Percentiles rank a stretch among this genome's conserved stretches.
These are phyloP conservation scores for Fusarium anthophilum DNA, from an alignment of 2,329 filamentous ascomycete species.

Conservation along the genomic window DNA sequence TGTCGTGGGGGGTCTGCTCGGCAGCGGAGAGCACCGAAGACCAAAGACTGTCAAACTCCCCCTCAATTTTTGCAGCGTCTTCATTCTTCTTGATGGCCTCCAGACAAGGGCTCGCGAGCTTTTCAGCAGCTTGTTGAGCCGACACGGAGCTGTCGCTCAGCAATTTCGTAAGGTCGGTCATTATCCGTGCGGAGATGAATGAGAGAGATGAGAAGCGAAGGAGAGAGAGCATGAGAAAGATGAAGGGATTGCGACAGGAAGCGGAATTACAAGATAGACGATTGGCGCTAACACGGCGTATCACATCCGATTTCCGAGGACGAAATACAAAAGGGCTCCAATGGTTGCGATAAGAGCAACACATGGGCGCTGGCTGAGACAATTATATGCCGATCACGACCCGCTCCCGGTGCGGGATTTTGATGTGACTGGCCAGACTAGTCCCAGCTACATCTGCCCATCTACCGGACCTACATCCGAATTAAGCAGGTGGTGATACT, in stretches of 20 bases:
- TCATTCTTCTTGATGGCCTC: conserved; percentile 16
- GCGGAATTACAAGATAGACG: background rate
- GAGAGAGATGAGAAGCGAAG: background rate
- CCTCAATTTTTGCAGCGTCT: conserved; percentile 13
- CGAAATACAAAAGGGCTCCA: conserved; percentile 9
- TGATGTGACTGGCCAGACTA: conserved; percentile 11
- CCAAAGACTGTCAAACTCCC: conserved; percentile 25
- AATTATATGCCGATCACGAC: conserved; percentile 29
- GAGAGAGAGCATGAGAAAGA: background rate
- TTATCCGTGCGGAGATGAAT: background rate
- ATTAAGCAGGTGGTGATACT: conserved; percentile 35
- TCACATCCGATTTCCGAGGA: background rate
- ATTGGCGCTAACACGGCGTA: background rate
- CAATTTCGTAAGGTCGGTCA: conserved; percentile 15
- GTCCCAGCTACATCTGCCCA: background rate
- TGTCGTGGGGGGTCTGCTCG: conserved; percentile 31
- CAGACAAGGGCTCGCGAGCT: conserved; percentile 10
- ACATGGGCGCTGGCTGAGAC: conserved; percentile 33
- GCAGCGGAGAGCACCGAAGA: conserved; percentile 23
- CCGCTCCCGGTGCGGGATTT: conserved; percentile 9
- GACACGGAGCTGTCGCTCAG: conserved; percentile 13
- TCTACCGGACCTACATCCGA: conserved; percentile 18
- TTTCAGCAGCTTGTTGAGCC: conserved; percentile 17
- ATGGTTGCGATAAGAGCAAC: conserved; percentile 15
- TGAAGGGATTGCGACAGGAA: background rate